Base-by-base conservation (phyloP, 2,329 filamentous ascomycete species). In the Paracorniculantispora psalliotae region DNA sequence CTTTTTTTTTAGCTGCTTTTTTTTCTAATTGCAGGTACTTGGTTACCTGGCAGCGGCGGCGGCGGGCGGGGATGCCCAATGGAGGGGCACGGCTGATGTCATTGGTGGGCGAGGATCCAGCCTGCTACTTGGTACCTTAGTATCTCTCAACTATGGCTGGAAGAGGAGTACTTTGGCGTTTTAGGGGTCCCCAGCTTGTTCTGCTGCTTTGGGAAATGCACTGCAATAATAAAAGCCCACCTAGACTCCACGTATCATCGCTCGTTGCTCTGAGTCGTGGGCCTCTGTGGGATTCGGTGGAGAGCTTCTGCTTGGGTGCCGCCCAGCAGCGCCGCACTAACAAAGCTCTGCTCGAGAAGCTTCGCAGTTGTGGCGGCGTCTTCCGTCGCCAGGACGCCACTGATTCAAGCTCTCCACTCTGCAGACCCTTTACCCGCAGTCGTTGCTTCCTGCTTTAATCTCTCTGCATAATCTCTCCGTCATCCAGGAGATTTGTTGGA, bases 21-120 rank as follows among this genome's bases (percentile, higher is more conserved):
- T 33, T 48, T 48, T 26, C 46, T 33, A 33, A 33, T 33, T 33
- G 30, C 30, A 19, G 26, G 17, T 35, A 33, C 47, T 50, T 33
- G 26, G 9, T 21, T 44, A 28, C 19, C 46, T 30, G 28, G 52
- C 26, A 19, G 37, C 50, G 35, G 25, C 25, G 50, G 9, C 17
- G 10, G 15, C 28, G 39, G 33, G 21, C 19, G 15, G n/a, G n/a
- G n/a, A n/a, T n/a, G n/a, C n/a, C 3, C 1, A 26, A 4, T 26
- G 37, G 52, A 55, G 52, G 52, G 52, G 52, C 43, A 26, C 4
- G 19, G 28, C 41, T 55, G 52, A 55, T 55, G 52, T 55, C 52
- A 55, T 55, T 55, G 52, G 52, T 37, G 41, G 52, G 52, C 30
- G 30, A 12, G 6, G 6, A 6, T 12, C 30, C 30, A 33, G 44